A percentile compares a stretch with the other conserved stretches of the same genome.
phyloP scores from a whole-genome alignment of 371 early-diverging fungal species.

The Conidiobolus incongruus region DNA sequence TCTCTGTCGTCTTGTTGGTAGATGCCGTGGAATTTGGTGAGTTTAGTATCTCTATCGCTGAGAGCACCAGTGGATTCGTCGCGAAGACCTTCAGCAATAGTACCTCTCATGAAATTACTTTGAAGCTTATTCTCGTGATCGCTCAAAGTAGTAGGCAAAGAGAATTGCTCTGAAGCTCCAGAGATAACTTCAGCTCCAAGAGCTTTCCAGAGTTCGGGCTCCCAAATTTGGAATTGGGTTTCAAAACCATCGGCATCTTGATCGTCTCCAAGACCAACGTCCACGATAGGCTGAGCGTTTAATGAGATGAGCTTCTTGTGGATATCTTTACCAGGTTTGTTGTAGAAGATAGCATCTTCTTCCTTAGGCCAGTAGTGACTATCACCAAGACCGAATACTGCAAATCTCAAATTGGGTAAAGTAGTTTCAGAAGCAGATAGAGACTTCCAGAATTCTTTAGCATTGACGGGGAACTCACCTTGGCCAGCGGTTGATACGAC shows the following conservation, averaged over 20 bases:
- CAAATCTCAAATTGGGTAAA: conserved; percentile 34
- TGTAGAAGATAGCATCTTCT: conserved; percentile 72
- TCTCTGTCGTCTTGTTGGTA: conserved; percentile 93
- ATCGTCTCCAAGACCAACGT: conserved; percentile 68
- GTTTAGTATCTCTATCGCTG: conserved; percentile 64
- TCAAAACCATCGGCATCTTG: conserved; percentile 78
- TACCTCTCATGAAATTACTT: conserved; percentile 77
- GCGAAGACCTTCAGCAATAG: conserved; percentile 56
- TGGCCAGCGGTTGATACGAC: conserved; percentile 78
- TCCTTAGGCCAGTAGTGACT: conserved; percentile 86
- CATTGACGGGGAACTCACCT: conserved; percentile 84
- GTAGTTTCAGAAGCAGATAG: conserved; percentile 17
- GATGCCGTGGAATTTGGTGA: conserved; percentile 89
- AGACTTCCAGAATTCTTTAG: conserved; percentile 67
- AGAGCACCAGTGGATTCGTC: conserved; percentile 73
- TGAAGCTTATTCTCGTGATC: conserved; percentile 79
- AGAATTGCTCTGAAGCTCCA: conserved; percentile 35
- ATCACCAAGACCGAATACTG: conserved; percentile 82
- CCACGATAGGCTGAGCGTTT: conserved; percentile 36
- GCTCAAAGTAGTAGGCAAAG: conserved; percentile 37
- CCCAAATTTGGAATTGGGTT: conserved; percentile 57
- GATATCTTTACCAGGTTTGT: conserved; percentile 69
- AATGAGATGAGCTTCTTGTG: conserved; percentile 51
- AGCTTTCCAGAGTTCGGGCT: conserved; percentile 56
- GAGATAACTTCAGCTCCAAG: conserved; percentile 44